Conservation (phyloP, 2,329 filamentous ascomycete species). For the Amesomyces nigricolor region DNA sequence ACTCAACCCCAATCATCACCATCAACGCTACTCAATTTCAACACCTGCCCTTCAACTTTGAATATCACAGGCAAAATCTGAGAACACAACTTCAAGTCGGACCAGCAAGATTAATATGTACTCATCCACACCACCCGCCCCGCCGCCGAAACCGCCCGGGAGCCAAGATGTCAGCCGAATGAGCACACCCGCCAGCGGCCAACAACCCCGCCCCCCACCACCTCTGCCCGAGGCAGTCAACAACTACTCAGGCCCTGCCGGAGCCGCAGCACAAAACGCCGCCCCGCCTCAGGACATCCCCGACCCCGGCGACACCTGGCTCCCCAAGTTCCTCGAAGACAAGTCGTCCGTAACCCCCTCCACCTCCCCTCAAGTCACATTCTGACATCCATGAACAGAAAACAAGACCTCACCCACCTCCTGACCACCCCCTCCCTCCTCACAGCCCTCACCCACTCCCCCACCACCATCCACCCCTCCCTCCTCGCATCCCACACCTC, state of each 20-base stretch:
- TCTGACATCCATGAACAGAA: too few species aligned
- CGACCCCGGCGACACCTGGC: slow-evolving; percentile 67
- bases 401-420: slow-evolving; percentile 69
- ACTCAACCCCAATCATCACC: too few species aligned
- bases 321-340: slow-evolving; percentile 69
- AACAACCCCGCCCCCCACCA: slow-evolving; percentile 40
- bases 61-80: slow-evolving; percentile 18
- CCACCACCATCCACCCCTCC: slow-evolving; percentile 65
- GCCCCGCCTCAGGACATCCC: slow-evolving; percentile 37
- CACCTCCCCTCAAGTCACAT: neutral
- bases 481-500: slow-evolving; percentile 58
- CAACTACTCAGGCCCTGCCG: slow-evolving; percentile 24
- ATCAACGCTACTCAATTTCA: too few species aligned
- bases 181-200: slow-evolving; percentile 51
- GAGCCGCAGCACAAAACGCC: slow-evolving; percentile 27
- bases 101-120: slow-evolving; percentile 30
- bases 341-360: slow-evolving; percentile 66
- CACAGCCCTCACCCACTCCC: slow-evolving; percentile 64
- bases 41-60: neutral
- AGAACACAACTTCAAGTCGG: neutral
- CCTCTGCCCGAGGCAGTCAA: slow-evolving; percentile 31
- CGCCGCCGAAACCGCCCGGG: slow-evolving; percentile 67
- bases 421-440: slow-evolving; percentile 62
- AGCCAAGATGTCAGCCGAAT: slow-evolving; percentile 64
- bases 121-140: slow-evolving; percentile 56